Conservation (phyloP, 2,329 filamentous ascomycete genomes). For the Colletotrichum endophyticum region DNA sequence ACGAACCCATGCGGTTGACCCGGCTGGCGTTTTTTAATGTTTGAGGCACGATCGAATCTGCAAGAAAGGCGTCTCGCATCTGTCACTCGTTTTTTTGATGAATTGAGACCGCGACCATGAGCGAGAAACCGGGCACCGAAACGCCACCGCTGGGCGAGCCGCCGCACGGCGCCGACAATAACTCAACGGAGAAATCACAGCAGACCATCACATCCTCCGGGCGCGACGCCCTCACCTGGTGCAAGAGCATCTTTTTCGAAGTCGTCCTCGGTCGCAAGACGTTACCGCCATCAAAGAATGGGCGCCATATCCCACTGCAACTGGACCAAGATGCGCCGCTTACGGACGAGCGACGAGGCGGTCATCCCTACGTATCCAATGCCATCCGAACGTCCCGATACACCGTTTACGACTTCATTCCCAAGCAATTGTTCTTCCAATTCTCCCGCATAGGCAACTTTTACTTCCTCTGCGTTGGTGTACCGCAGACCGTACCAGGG, state of each 20-base stretch:
- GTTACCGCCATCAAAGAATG: constrained; percentile 75
- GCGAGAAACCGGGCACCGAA: not conserved
- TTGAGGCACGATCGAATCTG: not conserved
- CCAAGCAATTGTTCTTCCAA: constrained; percentile 83
- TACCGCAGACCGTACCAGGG: constrained; percentile 80
- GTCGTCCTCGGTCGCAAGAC: constrained; percentile 68
- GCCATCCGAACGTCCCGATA: constrained; percentile 84
- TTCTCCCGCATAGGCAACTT: constrained; percentile 89
- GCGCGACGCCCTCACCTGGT: constrained; percentile 8
- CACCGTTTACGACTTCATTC: constrained; percentile 83
- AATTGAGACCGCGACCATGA: not conserved
- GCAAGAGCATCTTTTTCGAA: constrained; percentile 44
- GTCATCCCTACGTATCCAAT: constrained; percentile 55
- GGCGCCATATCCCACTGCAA: constrained; percentile 53
- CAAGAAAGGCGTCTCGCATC: not conserved
- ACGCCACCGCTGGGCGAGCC: not conserved
- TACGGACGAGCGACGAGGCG: constrained; percentile 54
- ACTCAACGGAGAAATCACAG: not conserved
- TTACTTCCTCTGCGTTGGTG: constrained; percentile 82
- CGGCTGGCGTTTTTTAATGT: not conserved
- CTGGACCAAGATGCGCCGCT: constrained; percentile 44
- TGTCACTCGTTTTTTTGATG: not conserved
- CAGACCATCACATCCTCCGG: not conserved
- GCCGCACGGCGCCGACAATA: not conserved
- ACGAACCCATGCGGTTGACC: not conserved